These are phyloP conservation scores for Clathrospora elynae DNA, from an alignment of 2,329 filamentous ascomycete species.

Conservation along the genomic window DNA sequence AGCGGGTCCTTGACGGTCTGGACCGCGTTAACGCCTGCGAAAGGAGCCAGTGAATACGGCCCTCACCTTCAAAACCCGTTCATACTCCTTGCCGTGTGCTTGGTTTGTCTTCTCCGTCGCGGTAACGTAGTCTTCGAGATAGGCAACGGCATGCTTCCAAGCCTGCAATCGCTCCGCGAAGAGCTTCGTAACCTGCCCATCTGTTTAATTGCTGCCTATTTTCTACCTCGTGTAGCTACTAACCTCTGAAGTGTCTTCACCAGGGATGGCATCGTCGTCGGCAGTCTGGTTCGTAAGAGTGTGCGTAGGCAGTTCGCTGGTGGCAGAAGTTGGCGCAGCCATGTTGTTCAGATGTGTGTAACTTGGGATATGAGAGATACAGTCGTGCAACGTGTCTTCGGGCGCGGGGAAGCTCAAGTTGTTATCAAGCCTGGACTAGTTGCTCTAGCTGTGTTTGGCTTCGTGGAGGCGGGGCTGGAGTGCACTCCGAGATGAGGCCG, in stretches of 20 bases:
- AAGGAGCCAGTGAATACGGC: neutral
- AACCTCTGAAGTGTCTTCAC: constrained; percentile 56
- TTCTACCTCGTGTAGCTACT: neutral
- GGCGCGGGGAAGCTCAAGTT: neutral
- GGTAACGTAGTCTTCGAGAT: constrained; percentile 87
- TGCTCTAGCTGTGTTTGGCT: constrained; percentile 9
- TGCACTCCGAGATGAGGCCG: constrained; percentile 5
- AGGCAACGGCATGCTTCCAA: constrained; percentile 92
- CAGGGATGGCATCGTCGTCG: constrained; percentile 55
- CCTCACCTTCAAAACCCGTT: constrained; percentile 83
- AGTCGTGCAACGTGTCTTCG: constrained; percentile 4
- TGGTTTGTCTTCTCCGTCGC: constrained; percentile 86
- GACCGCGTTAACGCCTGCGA: constrained; percentile 12
- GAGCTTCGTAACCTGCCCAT: constrained; percentile 57
- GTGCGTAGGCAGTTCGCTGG: constrained; percentile 37
- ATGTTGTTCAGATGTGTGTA: constrained; percentile 22
- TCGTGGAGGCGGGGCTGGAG: constrained; percentile 9
- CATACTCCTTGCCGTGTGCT: constrained; percentile 88
- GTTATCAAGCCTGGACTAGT: constrained; percentile 4
- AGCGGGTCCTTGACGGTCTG: constrained; percentile 84
- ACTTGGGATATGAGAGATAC: neutral
- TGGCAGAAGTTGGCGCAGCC: constrained; percentile 43
- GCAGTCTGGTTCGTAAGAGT: constrained; percentile 38
- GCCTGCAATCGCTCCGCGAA: constrained; percentile 87
- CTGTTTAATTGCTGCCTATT: constrained; percentile 1